phyloP scores from a whole-genome alignment of 805 yeast genomes.

The Myxozyma vanderwaltii region DNA sequence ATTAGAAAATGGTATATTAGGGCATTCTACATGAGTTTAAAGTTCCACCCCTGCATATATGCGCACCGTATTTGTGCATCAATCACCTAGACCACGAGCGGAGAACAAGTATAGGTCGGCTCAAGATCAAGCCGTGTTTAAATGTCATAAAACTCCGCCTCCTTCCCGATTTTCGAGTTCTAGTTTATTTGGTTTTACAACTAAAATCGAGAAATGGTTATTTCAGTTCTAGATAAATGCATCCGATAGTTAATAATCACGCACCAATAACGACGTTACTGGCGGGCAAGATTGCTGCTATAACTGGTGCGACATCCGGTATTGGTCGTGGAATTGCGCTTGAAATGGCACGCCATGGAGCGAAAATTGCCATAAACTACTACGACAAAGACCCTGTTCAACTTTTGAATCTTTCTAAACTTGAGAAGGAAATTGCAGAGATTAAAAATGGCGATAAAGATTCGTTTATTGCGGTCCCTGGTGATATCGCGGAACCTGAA shows the following conservation, averaged over 20 bases:
- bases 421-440: slow-evolving; percentile 44
- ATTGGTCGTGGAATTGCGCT: slow-evolving; percentile 77
- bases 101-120: too few relatives aligned
- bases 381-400: slow-evolving; percentile 54
- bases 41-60: too few relatives aligned
- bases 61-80: too few relatives aligned
- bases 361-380: slow-evolving; percentile 80
- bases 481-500: slow-evolving; percentile 50
- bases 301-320: slow-evolving; percentile 85
- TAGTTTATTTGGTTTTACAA: too few relatives aligned
- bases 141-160: too few relatives aligned
- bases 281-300: slow-evolving; percentile 61
- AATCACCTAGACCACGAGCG: too few relatives aligned
- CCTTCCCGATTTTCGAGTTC: too few relatives aligned
- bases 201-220: too few relatives aligned
- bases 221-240: too few relatives aligned
- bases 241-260: slow-evolving; percentile 7
- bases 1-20: too few relatives aligned
- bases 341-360: slow-evolving; percentile 76
- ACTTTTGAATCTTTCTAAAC: slow-evolving; percentile 61
- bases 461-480: slow-evolving; percentile 44
- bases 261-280: slow-evolving; percentile 16
- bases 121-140: too few relatives aligned
- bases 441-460: slow-evolving; percentile 32
- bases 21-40: too few relatives aligned